These are phyloP conservation scores for Exserohilum turcica DNA, from an alignment of 2,329 filamentous ascomycete species.

Conservation along the genomic window DNA sequence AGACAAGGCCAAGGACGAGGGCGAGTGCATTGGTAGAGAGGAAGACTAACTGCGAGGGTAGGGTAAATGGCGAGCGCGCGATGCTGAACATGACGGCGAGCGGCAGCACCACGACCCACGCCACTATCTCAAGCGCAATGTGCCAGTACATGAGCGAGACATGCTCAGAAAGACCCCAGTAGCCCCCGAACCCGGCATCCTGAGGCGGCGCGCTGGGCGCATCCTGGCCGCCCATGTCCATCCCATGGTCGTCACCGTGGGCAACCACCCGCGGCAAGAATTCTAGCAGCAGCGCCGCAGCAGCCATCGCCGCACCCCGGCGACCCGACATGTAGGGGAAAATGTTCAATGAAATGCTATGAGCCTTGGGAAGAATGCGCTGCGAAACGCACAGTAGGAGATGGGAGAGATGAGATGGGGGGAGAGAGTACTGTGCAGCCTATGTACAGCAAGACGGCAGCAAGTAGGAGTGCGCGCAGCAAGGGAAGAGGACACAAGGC, in stretches of 20 bases:
- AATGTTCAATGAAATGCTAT: constrained; percentile 1
- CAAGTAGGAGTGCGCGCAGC: constrained; percentile 5
- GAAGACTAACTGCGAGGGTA: constrained; percentile 68
- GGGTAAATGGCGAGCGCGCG: constrained; percentile 74
- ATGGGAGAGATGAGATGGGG: no score
- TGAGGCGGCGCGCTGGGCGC: constrained; percentile 24
- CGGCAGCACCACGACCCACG: constrained; percentile 75
- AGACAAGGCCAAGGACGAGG: constrained; percentile 54
- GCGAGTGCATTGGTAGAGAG: constrained; percentile 50
- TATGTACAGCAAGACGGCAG: background rate
- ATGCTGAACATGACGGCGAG: constrained; percentile 83
- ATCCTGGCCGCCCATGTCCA: constrained; percentile 33
- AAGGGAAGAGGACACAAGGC: constrained; percentile 3
- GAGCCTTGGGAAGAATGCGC: background rate
- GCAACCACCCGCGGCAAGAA: constrained; percentile 48
- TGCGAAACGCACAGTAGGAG: background rate
- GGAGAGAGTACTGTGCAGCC: background rate
- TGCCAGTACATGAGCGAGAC: constrained; percentile 68
- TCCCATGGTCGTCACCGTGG: constrained; percentile 48
- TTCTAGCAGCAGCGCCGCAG: constrained; percentile 49
- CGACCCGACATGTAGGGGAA: constrained; percentile 38
- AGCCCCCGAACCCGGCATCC: constrained; percentile 51
- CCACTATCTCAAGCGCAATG: constrained; percentile 70
- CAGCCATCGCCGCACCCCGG: constrained; percentile 27
- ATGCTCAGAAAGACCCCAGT: constrained; percentile 64